Evolutionary conservation across 305 asterid genomes (phyloP).

Genomic region (Solanum hybrid): DNA sequence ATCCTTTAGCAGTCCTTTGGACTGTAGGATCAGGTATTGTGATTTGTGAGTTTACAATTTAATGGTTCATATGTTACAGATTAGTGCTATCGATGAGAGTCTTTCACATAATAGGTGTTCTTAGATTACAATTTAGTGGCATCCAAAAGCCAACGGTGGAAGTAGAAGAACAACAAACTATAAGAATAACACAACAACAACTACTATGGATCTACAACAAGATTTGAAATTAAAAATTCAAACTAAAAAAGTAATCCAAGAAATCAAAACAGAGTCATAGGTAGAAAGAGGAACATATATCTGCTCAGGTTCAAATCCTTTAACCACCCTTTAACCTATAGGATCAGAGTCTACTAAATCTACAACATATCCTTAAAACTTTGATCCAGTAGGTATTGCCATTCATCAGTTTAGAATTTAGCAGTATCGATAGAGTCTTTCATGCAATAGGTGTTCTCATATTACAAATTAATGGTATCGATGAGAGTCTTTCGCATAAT

Average conservation of each 20-base stretch:
- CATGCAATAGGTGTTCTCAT: too few species aligned
- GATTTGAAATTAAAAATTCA: background rate
- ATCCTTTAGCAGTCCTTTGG: too few species aligned
- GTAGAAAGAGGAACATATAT: conserved; percentile 63
- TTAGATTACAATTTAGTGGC: too few species aligned
- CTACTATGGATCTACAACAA: background rate
- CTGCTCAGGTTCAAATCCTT: conserved; percentile 69
- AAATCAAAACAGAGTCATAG: conserved; percentile 72
- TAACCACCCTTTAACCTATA: conserved; percentile 52
- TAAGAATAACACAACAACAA: background rate
- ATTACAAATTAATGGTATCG: too few species aligned
- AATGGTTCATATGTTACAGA: too few species aligned
- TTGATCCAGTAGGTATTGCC: conserved; percentile 52
- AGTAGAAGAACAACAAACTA: background rate
- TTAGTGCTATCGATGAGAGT: too few species aligned
- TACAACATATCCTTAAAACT: conserved; percentile 67
- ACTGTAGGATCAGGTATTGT: too few species aligned
- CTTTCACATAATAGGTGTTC: too few species aligned
- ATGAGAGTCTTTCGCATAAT: too few species aligned
- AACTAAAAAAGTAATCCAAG: conserved; percentile 54
- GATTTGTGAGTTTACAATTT: too few species aligned
- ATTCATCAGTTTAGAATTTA: conserved; percentile 39
- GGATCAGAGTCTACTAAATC: conserved; percentile 88
- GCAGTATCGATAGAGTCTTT: too few species aligned
- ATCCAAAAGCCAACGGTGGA: too few species aligned